phyloP scores from a whole-genome alignment of 2,329 filamentous ascomycete species.

The Aspergillus aculeatinus region DNA sequence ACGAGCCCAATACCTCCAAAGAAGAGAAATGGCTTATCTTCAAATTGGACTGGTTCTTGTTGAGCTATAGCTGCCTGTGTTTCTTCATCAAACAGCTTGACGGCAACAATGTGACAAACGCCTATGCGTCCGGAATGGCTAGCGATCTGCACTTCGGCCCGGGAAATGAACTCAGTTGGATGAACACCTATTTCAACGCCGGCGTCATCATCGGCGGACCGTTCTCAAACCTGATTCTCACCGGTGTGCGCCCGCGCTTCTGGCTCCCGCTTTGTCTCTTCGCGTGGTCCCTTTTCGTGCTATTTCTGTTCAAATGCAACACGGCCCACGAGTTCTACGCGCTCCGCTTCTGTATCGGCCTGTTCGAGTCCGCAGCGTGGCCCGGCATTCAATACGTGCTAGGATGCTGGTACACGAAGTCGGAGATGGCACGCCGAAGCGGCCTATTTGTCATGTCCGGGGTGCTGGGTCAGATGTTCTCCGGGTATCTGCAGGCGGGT shows the following conservation, averaged over 20 bases:
- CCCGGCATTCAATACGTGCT: conserved; percentile 16
- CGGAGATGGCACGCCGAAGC: no score
- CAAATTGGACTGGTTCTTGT: no score
- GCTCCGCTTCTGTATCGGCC: conserved; percentile 20
- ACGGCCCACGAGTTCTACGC: conserved; percentile 16
- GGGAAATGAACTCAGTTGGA: conserved; percentile 13
- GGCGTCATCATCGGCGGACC: no score
- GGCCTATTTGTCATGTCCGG: neutral
- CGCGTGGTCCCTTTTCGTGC: conserved; percentile 42
- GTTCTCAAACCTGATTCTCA: no score
- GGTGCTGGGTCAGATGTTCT: no score
- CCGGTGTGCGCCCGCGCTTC: no score
- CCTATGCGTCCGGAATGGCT: conserved; percentile 50
- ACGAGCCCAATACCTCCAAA: no score
- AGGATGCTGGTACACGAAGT: no score
- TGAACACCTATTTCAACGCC: no score
- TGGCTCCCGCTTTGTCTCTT: conserved; percentile 25
- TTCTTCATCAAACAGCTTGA: conserved; percentile 51
- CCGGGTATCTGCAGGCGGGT: neutral
- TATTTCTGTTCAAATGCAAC: conserved; percentile 37
- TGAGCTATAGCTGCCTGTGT: conserved; percentile 36
- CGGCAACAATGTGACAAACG: conserved; percentile 49
- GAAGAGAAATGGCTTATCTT: no score
- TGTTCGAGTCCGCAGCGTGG: conserved; percentile 19
- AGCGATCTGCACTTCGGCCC: conserved; percentile 48